Evolutionary conservation across 768 basidiomycete genomes (phyloP), one percentile per base, ranked within the genome.

Genomic region (Rhizopogon vesiculosus): DNA sequence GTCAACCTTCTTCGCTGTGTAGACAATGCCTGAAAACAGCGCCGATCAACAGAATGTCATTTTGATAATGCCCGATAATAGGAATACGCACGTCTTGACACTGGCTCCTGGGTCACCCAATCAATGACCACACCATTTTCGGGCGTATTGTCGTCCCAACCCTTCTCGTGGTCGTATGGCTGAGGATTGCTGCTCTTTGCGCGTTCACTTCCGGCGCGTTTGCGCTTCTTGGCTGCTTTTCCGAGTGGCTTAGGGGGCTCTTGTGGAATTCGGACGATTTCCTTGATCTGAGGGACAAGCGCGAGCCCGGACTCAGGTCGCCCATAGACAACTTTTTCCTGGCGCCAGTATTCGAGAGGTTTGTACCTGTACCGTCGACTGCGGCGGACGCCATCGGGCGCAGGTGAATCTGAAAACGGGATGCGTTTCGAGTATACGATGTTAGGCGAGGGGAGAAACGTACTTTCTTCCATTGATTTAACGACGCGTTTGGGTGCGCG

Each of bases 311-410:
- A 76, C 8, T 78, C 72, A 12, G 80, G 78, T 19, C 85, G 80
- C 6, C 87, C 87, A 63, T 93, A 98, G 2, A 94, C 85, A 22
- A 93, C 81, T 59, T 85, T 87, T 72, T 98, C 96, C 61, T 84
- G 83, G n/a, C 93, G 83, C 96, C 96, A 98, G 76, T 80, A 96
- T 41, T 91, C 89, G 38, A 98, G 75, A 4, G 95, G 96, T 48
- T 73, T 73, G 62, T 83, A 84, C 33, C 83, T 83, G 52, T 80
- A 75, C 22, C 95, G 85, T 46, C 74, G 73, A 31, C 91, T 87
- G 49, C 88, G 84, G 16, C 93, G 86, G 2, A 89, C 74, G 22
- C 86, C 86, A 0, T 69, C 70, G 25, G 65, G 70, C 10, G 59
- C 54, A 25, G 60, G 62, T 13, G 70, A 69, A 45, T 45, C 69